Evolutionary conservation across 2,329 filamentous ascomycete species (phyloP), one percentile per base, ranked within the genome.

Genomic region (Xylaria sp.): DNA sequence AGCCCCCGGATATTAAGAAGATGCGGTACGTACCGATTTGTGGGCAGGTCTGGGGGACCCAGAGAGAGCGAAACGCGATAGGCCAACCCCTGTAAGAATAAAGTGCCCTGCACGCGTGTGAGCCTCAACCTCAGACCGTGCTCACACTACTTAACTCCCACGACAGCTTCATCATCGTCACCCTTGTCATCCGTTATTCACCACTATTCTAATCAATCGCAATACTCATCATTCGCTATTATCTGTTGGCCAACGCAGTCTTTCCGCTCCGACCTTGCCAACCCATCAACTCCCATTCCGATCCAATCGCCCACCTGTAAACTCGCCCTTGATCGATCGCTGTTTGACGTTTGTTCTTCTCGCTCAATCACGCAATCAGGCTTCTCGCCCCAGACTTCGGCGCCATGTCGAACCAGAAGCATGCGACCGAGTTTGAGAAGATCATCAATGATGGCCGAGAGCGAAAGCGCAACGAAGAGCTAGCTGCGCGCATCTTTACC

Each of bases 401-500:
- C 63, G 74, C 42, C 63, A 82, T 82, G 79, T 73, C 76, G 64
- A 77, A 66, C 50, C 54, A 60, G 42, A 50, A 66, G 33, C 55
- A 37, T 43, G 64, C 64, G 2, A 5, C 42, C 56, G 61, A 57
- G 11, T 66, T 66, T 31, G 57, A 66, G 28, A 67, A 60, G 57
- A 67, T 67, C 25, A 63, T 67, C 57, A 54, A 19, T 45, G 15
- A 69, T 87, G 86, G 82, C 65, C 88, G 90, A 64, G 84, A 90
- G 75, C 86, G 87, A 74, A 90, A 90, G 78, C 89, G 87, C 78
- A 88, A 90, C 69, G 86, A 91, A 73, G 82, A 80, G 3, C 84
- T 92, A n/a, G 91, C 91, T 33, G 83, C 90, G 70, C 83, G 85
- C 72, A 92, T 94, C 72, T 89, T 94, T 69, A 85, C 85, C 69